Evolutionary conservation across 768 basidiomycete species (phyloP).

Genomic region (Russula sp.): DNA sequence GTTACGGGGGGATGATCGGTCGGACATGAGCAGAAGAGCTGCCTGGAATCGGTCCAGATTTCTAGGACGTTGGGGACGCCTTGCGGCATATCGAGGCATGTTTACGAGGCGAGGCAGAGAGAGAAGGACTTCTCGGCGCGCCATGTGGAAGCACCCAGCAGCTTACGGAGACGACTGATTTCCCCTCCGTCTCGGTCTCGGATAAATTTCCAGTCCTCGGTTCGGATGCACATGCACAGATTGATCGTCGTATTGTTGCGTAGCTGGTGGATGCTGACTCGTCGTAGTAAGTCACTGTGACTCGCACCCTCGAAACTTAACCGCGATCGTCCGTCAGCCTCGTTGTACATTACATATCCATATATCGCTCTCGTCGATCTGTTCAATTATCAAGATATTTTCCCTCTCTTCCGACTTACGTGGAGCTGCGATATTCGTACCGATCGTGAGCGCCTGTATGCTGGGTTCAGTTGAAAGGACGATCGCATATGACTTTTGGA

Average conservation of each 20-base stretch:
- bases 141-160: background rate
- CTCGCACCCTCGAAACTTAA: slow-evolving; percentile 14
- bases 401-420: slow-evolving; percentile 8
- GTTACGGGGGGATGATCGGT: slow-evolving; percentile 20
- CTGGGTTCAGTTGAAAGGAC: background rate
- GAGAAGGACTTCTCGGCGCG: background rate
- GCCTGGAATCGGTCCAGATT: background rate
- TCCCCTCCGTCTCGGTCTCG: background rate
- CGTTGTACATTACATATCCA: slow-evolving; percentile 22
- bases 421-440: slow-evolving; percentile 5
- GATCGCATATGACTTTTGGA: slow-evolving; percentile 2
- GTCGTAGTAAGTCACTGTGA: slow-evolving; percentile 11
- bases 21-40: slow-evolving; percentile 20
- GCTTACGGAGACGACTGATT: background rate
- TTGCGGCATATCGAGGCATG: background rate
- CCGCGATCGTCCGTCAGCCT: slow-evolving; percentile 16
- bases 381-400: slow-evolving; percentile 16
- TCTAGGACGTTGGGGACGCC: slow-evolving; percentile 1
- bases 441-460: slow-evolving; percentile 4
- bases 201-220: too few relatives aligned
- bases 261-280: background rate
- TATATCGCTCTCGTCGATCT: slow-evolving; percentile 20
- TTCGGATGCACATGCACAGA: background rate
- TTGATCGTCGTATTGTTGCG: slow-evolving; percentile 6
- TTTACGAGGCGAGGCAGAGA: background rate